Evolutionary conservation across 2,329 filamentous ascomycete genomes (phyloP), one percentile per base, ranked within the genome.

Genomic region (Fusarium concolor): DNA sequence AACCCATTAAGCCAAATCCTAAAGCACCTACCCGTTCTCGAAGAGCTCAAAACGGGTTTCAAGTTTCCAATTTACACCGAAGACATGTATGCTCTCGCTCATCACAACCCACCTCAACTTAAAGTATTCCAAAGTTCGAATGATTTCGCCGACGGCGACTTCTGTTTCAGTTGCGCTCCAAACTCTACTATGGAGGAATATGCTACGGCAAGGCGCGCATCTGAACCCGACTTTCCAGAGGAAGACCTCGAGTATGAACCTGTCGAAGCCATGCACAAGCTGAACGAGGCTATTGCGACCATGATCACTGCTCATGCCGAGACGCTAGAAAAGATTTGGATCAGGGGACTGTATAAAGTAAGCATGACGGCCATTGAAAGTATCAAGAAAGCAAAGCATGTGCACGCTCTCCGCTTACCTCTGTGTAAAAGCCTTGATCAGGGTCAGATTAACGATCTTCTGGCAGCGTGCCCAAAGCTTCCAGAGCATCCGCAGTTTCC

Each of bases 261-360:
- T n/a, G n/a, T n/a, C 24, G 8, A 26, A 26, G 28, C 9, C 10
- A 29, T 29, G 28, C 6, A 6, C 28, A 29, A 33, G 12, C 7
- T 33, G 11, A 33, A 33, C 14, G 29, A 33, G 3, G 33, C n/a
- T 9, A 18, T 68, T 0, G 15, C 9, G 2, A 24, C 29, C 12
- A 22, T 68, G 2, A 49, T 70, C 5, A 20, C 7, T 10, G 15
- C 51, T 5, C 55, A 63, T 10, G 33, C 51, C 0, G 41, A 44
- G 4, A 68, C 57, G 4, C 26, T 70, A 11, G 17, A 22, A 6
- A 6, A 3, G 10, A 18, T 41, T 10, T 15, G 6, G 2, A 26
- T 33, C 8, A 11, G 20, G 2, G 17, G n/a, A n/a, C 4, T n/a
- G 14, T 14, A 6, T 7, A 22, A 14, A 9, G 11, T 51, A 3